Conservation (phyloP, 768 basidiomycete genomes). For the Russula olivacea region DNA sequence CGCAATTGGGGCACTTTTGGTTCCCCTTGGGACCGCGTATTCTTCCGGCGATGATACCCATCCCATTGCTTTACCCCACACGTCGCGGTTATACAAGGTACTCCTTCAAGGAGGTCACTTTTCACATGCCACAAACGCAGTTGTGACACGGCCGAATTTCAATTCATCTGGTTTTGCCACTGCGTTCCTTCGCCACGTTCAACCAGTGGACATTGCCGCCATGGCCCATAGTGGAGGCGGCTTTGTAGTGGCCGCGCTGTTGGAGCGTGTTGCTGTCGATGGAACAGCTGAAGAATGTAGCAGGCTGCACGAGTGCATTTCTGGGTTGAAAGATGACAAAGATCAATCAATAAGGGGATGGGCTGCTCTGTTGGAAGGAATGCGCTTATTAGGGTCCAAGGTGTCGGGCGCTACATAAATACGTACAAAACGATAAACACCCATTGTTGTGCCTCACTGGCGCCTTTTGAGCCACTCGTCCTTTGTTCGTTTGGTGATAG, state of each 20-base stretch:
- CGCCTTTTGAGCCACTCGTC: background rate
- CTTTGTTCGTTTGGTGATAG: background rate
- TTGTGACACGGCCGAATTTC: slow-evolving; percentile 51
- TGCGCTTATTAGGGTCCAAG: slow-evolving; percentile 1
- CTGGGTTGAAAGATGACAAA: slow-evolving; percentile 5
- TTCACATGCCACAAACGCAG: slow-evolving; percentile 49
- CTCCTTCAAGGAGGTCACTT: slow-evolving; percentile 90
- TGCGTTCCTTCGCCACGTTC: slow-evolving; percentile 50
- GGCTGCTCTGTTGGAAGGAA: slow-evolving; percentile 8
- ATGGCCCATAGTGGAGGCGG: slow-evolving; percentile 62
- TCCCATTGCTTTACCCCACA: slow-evolving; percentile 75
- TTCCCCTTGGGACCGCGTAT: slow-evolving; percentile 50
- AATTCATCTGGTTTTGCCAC: slow-evolving; percentile 55
- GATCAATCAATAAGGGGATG: slow-evolving; percentile 10
- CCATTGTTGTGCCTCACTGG: background rate
- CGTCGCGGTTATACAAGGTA: slow-evolving; percentile 80
- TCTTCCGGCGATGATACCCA: slow-evolving; percentile 55
- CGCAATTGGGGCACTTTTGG: slow-evolving; percentile 56
- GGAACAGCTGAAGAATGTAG: slow-evolving; percentile 12
- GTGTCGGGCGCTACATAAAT: slow-evolving; percentile 1
- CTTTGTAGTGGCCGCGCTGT: slow-evolving; percentile 70
- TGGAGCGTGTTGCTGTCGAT: slow-evolving; percentile 43
- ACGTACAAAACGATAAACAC: background rate
- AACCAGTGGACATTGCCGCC: slow-evolving; percentile 43
- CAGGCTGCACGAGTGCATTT: slow-evolving; percentile 2